Evolutionary conservation across 208 protist species (phyloP), one percentile per base, ranked within the genome.

Genomic region (Leishmania lainsoni): DNA sequence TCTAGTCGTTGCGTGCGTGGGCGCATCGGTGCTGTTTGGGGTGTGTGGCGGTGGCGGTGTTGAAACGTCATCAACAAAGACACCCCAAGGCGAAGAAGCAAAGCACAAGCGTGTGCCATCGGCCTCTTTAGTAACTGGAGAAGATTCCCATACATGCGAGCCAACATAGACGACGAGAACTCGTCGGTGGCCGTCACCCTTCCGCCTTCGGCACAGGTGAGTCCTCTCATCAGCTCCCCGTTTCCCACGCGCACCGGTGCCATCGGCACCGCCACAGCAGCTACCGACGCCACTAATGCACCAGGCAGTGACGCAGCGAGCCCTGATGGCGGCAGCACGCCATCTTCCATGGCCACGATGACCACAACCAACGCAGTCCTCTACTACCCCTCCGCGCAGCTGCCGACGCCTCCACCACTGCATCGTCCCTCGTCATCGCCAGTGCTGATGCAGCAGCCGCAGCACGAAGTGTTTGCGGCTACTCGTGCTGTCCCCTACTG

Each of bases 111-210:
- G 20, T 10, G 35, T 1, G 32, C 2, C 45, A 10, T 17, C 0
- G 35, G n/a, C 12, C 42, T 20, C 68, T 48, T 51, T 26, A 20
- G 5, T n/a, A 1, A n/a, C 20, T 48, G 29, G 68, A 48, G 39
- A 48, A 72, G 68, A 51, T 17, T 45, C 6, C n/a, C 49, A 75
- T 39, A 54, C 49, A 75, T 59, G 71, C 71, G 32, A 59, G 73
- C 39, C 20, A 51, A 20, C 12, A 81, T 85, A 72, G 77, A 81
- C 32, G 77, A 81, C 78, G 77, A 81, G 56, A 79, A 56, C 45
- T 85, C 82, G 12, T 71, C 77, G 0, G 69, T 54, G 48, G 82
- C 82, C 8, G 82, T 85, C 22, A 32, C 73, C 51, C 72, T 81
- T 26, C 71, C 45, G 54, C 78, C 56, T 14, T 51, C 42, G 54